Evolutionary conservation across 495 filamentous ascomycete species (phyloP), one percentile per base, ranked within the genome.

Genomic region (Aspergillus kassunensis): DNA sequence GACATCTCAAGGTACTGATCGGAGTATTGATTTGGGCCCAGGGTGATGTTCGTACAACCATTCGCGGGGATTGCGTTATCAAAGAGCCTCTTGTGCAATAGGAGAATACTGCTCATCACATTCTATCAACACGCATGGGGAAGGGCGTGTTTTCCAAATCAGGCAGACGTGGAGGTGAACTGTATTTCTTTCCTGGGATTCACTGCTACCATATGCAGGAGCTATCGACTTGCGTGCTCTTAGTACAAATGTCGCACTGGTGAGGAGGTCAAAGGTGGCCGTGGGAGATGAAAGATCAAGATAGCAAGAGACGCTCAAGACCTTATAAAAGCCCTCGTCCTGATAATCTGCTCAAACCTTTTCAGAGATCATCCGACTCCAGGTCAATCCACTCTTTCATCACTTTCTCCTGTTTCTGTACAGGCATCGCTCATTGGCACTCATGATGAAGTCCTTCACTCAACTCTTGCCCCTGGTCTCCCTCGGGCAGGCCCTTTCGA

Each of bases 281-380:
- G n/a, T n/a, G n/a, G n/a, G n/a, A n/a, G n/a, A n/a, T n/a, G n/a
- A 23, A 44, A 4, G 23, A 25, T n/a, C n/a, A n/a, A n/a, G n/a
- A n/a, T n/a, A n/a, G n/a, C n/a, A n/a, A n/a, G n/a, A n/a, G n/a
- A n/a, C n/a, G n/a, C n/a, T n/a, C n/a, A 36, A 16, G 31, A 21
- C 8, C 21, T 39, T 49, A 49, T 40, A 49, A 49, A 30, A 24
- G 35, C 4, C 23, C 13, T 2, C 3, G 15, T 9, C 21, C 35
- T 27, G 35, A 4, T 49, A 42, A 53, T 57, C 53, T 62, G 46
- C 66, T 65, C 64, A 65, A 61, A 63, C 60, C 10, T 57, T 54
- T 64, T 69, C 65, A 64, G 42, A 31, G 25, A 30, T 31, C 29
- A 44, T 41, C 37, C 21, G 37, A 21, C 37, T 41, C 18, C 21